Evolutionary conservation across 805 yeast genomes (phyloP), one percentile per base, ranked within the genome.

Genomic region (Phaffomyces opuntiae): DNA sequence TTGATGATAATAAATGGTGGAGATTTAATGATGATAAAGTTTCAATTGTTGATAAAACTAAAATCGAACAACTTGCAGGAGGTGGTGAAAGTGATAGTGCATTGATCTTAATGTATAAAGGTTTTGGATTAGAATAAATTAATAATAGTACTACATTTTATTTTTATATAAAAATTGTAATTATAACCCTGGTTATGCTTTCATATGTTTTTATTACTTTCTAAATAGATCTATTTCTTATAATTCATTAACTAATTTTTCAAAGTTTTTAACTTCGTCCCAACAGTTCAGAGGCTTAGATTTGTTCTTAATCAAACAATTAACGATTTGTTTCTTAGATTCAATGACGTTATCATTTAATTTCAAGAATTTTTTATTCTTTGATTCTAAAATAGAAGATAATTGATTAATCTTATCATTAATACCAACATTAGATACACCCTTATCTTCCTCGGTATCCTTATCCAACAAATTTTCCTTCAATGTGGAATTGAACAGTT

Each of bases 21-120:
- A 83, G 82, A 65, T 93, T 87, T 68, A 89, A 93, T 63, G 99
- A 93, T 65, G 96, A 90, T 66, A 83, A 83, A 61, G 96, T 93
- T 16, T 70, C 78, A 8, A 68, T 73, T 37, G 89, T 90, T n/a
- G 79, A 74, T 50, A 84, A 80, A 59, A 93, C 89, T 43, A 87
- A 79, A 60, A 80, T 93, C 49, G 96, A 89, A 63, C 65, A 76
- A 46, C 73, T 93, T 53, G 86, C 97, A 6, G 99, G 99, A 38
- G 99, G 99, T 47, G 97, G 98, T 47, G 99, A 95, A 69, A 80
- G 96, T 55, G 99, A 93, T 65, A 81, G 93, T 58, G 99, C 99
- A 3, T 76, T 93, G 64, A 82, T 93, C 46, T 73, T 91, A 54
- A 68, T 93, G 45, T 93, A 93, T 70, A 83, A 83, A 61, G 95